Percentiles rank a stretch among this genome's conserved stretches.
Evolutionary conservation across 768 basidiomycete genomes (phyloP).

Genomic region (Goffeauzyma gilvescens): DNA sequence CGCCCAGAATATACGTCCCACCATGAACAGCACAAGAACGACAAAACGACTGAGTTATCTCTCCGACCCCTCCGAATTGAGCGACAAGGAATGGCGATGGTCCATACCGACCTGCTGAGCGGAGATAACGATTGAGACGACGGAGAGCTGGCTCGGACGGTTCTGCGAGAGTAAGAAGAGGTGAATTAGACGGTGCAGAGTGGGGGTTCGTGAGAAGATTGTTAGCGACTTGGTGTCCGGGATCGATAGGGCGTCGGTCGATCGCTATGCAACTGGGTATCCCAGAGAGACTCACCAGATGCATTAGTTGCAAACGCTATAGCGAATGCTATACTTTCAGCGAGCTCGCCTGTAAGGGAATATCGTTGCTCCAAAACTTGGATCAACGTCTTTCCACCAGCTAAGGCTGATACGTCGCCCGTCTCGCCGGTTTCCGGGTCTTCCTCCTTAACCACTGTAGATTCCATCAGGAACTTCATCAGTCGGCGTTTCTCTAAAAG

Average conservation of each 20-base stretch:
- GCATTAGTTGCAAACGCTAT: conserved; percentile 50
- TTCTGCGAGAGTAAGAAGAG: conserved; percentile 39
- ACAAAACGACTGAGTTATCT: conserved; percentile 70
- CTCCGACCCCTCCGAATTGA: conserved; percentile 82
- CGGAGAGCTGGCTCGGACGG: conserved; percentile 45
- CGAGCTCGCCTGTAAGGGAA: no score
- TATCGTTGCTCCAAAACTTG: conserved; percentile 34
- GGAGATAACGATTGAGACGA: conserved; percentile 56
- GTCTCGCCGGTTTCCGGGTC: no score
- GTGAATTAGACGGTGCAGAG: no score
- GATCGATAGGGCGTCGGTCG: no score
- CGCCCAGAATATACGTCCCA: conserved; percentile 36
- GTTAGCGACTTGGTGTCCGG: no score
- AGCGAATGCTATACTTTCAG: conserved; percentile 51
- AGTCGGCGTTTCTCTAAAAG: conserved; percentile 71
- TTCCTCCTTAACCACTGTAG: conserved; percentile 48
- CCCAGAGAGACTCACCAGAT: conserved; percentile 45
- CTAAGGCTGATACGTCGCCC: conserved; percentile 32
- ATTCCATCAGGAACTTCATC: conserved; percentile 79
- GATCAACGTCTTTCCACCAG: not conserved
- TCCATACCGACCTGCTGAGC: conserved; percentile 69
- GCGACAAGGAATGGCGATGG: conserved; percentile 75
- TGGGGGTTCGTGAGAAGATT: no score
- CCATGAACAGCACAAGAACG: conserved; percentile 55
- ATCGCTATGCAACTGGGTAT: no score